Evolutionary conservation across 495 filamentous ascomycete genomes (phyloP).

Genomic region (Cryomyces antarcticus): DNA sequence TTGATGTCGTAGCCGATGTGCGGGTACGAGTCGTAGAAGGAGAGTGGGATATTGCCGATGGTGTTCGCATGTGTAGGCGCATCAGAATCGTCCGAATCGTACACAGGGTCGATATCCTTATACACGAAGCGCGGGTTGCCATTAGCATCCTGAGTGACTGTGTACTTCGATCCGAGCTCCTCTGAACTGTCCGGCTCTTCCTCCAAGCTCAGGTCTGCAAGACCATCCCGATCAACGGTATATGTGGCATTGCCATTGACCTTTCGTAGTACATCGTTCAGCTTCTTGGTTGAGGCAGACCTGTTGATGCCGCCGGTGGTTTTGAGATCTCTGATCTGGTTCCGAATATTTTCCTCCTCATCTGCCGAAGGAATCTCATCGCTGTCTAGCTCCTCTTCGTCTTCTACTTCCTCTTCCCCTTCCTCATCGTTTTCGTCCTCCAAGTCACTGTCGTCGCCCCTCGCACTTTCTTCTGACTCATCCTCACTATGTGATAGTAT

Average conservation of each 20-base stretch:
- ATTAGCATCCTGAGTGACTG: conserved; percentile 44
- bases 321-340: conserved; percentile 11
- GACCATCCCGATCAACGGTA: neutral
- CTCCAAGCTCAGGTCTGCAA: neutral
- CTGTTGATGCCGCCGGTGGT: conserved; percentile 2
- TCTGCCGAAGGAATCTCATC: conserved; percentile 37
- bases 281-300: neutral
- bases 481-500: conserved; percentile 37
- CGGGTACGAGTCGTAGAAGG: conserved; percentile 91
- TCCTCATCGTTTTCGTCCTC: conserved; percentile 30
- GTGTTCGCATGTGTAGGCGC: conserved; percentile 63
- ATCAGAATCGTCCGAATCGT: conserved; percentile 89
- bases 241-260: conserved; percentile 2
- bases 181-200: conserved; percentile 13
- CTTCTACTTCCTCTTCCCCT: conserved; percentile 22
- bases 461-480: conserved; percentile 11
- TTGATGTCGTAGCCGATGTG: conserved; percentile 99
- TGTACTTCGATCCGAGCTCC: conserved; percentile 30
- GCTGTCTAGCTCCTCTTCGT: conserved; percentile 25
- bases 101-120: conserved; percentile 79
- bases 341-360: conserved; percentile 20
- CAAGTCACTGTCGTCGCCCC: conserved; percentile 19
- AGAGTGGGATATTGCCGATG: conserved; percentile 82
- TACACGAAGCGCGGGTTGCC: conserved; percentile 60
- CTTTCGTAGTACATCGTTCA: conserved; percentile 1